Base-by-base conservation (phyloP, 192 early-diverging fungal genomes). In the Linnemannia exigua region DNA sequence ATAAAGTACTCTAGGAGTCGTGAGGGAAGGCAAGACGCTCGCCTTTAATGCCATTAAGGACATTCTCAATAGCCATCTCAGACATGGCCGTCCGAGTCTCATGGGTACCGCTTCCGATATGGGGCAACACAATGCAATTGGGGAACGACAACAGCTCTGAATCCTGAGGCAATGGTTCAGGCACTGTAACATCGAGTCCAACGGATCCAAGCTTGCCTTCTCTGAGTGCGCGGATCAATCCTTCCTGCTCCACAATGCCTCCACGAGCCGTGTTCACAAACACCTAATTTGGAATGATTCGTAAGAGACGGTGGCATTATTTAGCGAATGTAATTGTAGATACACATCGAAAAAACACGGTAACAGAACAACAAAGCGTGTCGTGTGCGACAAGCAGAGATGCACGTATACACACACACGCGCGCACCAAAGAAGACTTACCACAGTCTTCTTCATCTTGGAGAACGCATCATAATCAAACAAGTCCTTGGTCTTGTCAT, bases 181-280 rank as follows among this genome's bases (percentile, higher is more conserved):
- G 97, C 28, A 93, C 93, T 0, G 95, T 97, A 14, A 97, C 96
- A 87, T 98, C 96, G 70, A 97, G 80, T n/a, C 95, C 97, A 5
- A 93, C 95, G 33, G 90, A 91, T 8, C 91, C 94, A 66, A 97
- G 85, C 46, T 75, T 63, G 0, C 89, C 88, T 16, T 90, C 88
- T 37, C 91, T 84, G 66, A 98, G 82, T 14, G 96, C 96, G 5
- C 81, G 81, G 28, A 93, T 88, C 77, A 96, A 79, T 75, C 92
- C 95, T 35, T 89, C 88, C 72, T 98, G 97, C 71, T 95, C 85
- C 17, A 98, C 92, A 70, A 97, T 92, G 3, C 90, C 92, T 33
- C 97, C 97, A 22, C 97, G 89, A 0, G 96, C 93, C 14, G 92
- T 93, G 80, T 98, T 98, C 31, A 97, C 94, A 79, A 98, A 89